A percentile compares a stretch with the other conserved stretches of the same genome.
These are phyloP conservation scores for Plasmodium coatneyi DNA, from an alignment of 169 alveolate species.

Conservation along the genomic window DNA sequence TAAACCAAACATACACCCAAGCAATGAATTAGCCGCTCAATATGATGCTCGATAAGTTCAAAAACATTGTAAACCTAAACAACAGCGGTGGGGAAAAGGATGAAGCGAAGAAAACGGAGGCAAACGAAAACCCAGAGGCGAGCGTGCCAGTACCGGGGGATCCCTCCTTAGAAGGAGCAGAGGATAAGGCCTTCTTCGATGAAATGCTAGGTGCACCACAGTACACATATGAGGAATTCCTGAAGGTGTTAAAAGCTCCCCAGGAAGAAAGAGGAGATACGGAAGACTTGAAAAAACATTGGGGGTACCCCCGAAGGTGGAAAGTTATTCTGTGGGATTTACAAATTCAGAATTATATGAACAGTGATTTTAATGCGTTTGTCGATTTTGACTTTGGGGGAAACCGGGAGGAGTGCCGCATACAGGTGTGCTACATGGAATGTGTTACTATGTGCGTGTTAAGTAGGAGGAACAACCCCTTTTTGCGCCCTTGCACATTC, in stretches of 20 bases:
- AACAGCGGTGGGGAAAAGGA: conserved; percentile 22
- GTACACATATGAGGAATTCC: conserved; percentile 82
- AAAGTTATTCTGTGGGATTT: conserved; percentile 79
- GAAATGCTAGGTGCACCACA: conserved; percentile 81
- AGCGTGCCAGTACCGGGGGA: not conserved
- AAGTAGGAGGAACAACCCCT: not conserved
- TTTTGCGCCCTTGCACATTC: not conserved
- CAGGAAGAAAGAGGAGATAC: conserved; percentile 83
- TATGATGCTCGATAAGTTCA: conserved; percentile 45
- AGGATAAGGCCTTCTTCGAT: conserved; percentile 77
- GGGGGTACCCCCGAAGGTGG: conserved; percentile 86
- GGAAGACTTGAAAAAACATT: conserved; percentile 77
- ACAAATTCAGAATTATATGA: conserved; percentile 78
- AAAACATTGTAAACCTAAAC: conserved; percentile 44
- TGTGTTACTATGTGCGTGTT: not conserved
- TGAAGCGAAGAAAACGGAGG: conserved; percentile 28
- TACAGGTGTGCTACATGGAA: conserved; percentile 45
- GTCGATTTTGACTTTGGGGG: conserved; percentile 87
- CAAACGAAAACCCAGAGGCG: conserved; percentile 32
- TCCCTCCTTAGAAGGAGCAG: conserved; percentile 20
- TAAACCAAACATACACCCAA: not conserved
- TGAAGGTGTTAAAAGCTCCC: conserved; percentile 76
- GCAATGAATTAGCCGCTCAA: not conserved
- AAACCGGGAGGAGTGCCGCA: conserved; percentile 82
- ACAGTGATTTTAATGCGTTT: conserved; percentile 80